Evolutionary conservation across 2,329 filamentous ascomycete genomes (phyloP).

Genomic region (Paraconiothyrium sp.): DNA sequence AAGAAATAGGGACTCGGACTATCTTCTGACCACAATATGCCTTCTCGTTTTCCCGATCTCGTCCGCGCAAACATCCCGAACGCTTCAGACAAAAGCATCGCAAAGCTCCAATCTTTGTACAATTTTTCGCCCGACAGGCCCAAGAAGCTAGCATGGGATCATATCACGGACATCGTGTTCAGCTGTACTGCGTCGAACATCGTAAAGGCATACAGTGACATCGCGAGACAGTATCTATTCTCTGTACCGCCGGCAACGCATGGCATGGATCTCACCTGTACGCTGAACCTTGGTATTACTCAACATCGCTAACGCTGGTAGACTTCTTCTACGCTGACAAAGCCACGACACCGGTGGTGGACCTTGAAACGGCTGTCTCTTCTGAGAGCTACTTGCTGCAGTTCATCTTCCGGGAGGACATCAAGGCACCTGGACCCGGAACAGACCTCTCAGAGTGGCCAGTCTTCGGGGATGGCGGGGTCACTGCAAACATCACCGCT

Average conservation of each 20-base stretch:
- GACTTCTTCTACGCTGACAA: constrained; percentile 17
- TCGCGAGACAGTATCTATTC: constrained; percentile 10
- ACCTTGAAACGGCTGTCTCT: constrained; percentile 7
- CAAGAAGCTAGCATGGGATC: background rate
- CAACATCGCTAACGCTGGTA: background rate
- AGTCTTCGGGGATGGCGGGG: background rate
- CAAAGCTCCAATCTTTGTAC: background rate
- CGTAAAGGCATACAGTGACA: background rate
- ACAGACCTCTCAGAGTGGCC: background rate
- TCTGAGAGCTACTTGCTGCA: constrained; percentile 13
- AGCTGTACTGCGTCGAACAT: background rate
- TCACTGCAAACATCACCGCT: background rate
- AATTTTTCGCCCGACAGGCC: background rate
- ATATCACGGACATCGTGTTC: background rate
- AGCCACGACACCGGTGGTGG: constrained; percentile 10
- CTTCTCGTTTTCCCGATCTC: constrained; percentile 14
- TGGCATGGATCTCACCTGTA: constrained; percentile 19
- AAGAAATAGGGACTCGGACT: constrained; percentile 5
- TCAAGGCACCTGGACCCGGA: background rate
- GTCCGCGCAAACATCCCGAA: constrained; percentile 20
- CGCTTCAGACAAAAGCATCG: constrained; percentile 12
- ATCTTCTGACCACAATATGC: constrained; percentile 17
- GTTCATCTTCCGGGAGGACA: constrained; percentile 13
- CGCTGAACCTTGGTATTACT: background rate
- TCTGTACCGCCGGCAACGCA: constrained; percentile 18